Base-by-base conservation (phyloP, 768 basidiomycete genomes). In the Tulasnella sp. region DNA sequence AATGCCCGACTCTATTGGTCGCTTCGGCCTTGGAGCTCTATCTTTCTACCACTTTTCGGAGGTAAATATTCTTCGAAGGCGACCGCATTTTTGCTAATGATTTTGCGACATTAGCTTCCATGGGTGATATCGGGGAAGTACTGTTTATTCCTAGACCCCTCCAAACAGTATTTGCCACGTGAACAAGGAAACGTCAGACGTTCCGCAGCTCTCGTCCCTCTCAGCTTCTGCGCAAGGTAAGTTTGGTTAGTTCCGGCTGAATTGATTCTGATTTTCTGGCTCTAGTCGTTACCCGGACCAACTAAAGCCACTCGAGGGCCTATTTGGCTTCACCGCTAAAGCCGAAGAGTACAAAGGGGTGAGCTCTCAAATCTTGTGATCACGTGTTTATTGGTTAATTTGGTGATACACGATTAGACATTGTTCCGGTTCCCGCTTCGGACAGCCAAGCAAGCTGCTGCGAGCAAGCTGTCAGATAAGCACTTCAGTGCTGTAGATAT, bases 31-130 rank as follows among this genome's bases (percentile, higher is more conserved):
- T 8, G 90, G 90, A 9, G 87, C 87, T 19, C 83, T 90, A 6
- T 87, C 88, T 0, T 88, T 89, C 86, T 90, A 87, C 79, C 88
- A 89, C 80, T 86, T 89, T 75, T 86, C 88, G 0, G 89, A 90
- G 84, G 89, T 89, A 75, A 71, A 84, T 75, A 14, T 31, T 9
- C 19, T 48, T 24, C 48, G 52, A 68, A 84, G 86, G 1, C 77
- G 12, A 8, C 86, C 3, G 19, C 8, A 34, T 19, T 46, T 36
- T 42, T 46, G 12, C 21, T n/a, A 78, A 80, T 44, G 42, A n/a
- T 18, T 46, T 73, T 71, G 71, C 58, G 79, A 10, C 39, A 80
- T 12, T 73, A 86, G 86, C 62, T 86, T 16, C 82, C 82, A 8
- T 85, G 85, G 83, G 83, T 87, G 46, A 80, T 87, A 8, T 86